These are phyloP conservation scores for Spinacia oleracea DNA, from an alignment of 179 eudicot species.

Conservation along the genomic window DNA sequence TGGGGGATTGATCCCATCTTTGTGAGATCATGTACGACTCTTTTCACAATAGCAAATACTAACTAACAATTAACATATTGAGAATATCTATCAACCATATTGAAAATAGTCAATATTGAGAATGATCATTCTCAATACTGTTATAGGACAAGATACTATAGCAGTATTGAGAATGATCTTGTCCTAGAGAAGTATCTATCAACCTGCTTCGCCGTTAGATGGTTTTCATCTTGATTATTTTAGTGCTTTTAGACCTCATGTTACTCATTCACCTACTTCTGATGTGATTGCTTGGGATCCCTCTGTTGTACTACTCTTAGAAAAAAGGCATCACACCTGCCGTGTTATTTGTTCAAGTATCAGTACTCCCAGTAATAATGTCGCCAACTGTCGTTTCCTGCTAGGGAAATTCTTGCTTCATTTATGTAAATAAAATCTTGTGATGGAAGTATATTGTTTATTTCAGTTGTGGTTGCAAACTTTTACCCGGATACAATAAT, in stretches of 20 bases:
- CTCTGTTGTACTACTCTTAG: constrained; percentile 49
- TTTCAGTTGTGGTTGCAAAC: not conserved
- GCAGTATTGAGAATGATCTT: constrained; percentile 70
- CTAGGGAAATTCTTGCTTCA: too few relatives aligned
- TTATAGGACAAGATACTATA: too few relatives aligned
- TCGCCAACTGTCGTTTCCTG: not conserved
- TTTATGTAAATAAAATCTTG: not conserved
- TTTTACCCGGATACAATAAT: not conserved
- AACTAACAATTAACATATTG: too few relatives aligned
- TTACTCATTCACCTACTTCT: constrained; percentile 72
- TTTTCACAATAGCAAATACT: too few relatives aligned
- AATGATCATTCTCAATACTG: too few relatives aligned
- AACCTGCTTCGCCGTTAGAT: constrained; percentile 85
- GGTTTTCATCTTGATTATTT: constrained; percentile 92
- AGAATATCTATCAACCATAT: too few relatives aligned
- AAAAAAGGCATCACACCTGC: constrained; percentile 76
- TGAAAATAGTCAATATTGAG: too few relatives aligned
- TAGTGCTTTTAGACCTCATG: constrained; percentile 82
- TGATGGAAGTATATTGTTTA: not conserved
- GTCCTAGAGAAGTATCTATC: constrained; percentile 72
- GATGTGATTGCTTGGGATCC: constrained; percentile 45
- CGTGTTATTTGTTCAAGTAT: constrained; percentile 77
- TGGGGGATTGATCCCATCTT: too few relatives aligned
- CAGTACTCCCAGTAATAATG: constrained; percentile 76
- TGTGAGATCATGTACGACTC: too few relatives aligned